Evolutionary conservation across 2,329 filamentous ascomycete species (phyloP).

Genomic region (Chrysoporthe cubensis): DNA sequence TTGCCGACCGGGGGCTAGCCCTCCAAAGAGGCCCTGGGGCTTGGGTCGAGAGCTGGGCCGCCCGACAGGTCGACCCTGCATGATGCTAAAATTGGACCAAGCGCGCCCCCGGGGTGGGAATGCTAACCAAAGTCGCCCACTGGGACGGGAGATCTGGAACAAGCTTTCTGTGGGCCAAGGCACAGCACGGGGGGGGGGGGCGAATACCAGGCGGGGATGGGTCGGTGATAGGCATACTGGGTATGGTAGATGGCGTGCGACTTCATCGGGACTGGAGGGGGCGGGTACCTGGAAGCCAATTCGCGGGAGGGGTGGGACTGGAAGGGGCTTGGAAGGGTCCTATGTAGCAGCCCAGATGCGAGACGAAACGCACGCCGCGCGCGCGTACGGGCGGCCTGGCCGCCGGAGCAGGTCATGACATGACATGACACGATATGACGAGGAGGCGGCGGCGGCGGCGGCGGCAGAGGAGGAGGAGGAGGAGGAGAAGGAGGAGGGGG

Average conservation of each 20-base stretch:
- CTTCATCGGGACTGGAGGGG: background rate
- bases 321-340: background rate
- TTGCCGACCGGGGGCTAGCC: constrained; percentile 3
- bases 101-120: background rate
- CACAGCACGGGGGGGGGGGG: background rate
- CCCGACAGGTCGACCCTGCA: constrained; percentile 12
- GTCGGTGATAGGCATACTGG: background rate
- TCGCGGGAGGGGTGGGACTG: background rate
- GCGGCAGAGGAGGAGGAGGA: background rate
- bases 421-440: background rate
- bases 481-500: background rate
- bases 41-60: background rate
- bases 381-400: background rate
- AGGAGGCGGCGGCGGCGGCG: background rate
- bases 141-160: background rate
- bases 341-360: background rate
- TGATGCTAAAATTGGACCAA: constrained; percentile 14
- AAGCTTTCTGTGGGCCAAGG: background rate
- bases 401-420: constrained; percentile 7
- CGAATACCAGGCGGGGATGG: background rate
- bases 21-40: background rate
- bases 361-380: background rate
- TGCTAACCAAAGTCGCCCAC: background rate
- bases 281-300: background rate
- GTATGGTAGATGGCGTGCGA: too few species aligned